Conservation (phyloP, 2,329 filamentous ascomycete genomes). For the Emmonsiellopsis sp. region DNA sequence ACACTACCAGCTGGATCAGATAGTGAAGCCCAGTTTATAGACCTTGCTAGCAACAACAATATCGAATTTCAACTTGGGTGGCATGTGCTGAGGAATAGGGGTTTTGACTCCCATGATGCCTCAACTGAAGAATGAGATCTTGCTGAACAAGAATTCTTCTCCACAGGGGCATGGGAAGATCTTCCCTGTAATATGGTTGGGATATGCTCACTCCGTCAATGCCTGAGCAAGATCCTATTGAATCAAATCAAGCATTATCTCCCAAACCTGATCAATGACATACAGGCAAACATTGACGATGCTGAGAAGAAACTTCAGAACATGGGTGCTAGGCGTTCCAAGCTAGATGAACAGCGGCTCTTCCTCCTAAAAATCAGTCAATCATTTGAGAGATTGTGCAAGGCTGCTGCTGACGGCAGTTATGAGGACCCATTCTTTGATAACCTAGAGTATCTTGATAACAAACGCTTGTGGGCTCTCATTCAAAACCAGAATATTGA, state of each 20-base stretch:
- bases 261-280: constrained; percentile 17
- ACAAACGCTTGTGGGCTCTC: neutral
- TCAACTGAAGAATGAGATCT: constrained; percentile 12
- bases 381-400: constrained; percentile 28
- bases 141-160: constrained; percentile 17
- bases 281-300: constrained; percentile 17
- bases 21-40: constrained; percentile 16
- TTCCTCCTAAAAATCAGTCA: constrained; percentile 28
- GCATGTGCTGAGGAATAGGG: constrained; percentile 20
- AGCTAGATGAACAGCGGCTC: constrained; percentile 39
- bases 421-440: constrained; percentile 27
- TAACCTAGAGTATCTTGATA: constrained; percentile 6
- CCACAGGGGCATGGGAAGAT: constrained; percentile 13
- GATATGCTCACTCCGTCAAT: constrained; percentile 13
- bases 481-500: constrained; percentile 10
- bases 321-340: constrained; percentile 40
- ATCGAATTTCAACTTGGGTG: constrained; percentile 18
- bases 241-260: constrained; percentile 19
- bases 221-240: constrained; percentile 18
- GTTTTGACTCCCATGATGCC: constrained; percentile 8
- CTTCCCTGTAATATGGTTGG: constrained; percentile 13
- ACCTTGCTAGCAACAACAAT: constrained; percentile 18
- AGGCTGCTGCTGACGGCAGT: constrained; percentile 22
- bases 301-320: constrained; percentile 32
- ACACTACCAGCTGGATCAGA: constrained; percentile 15